A percentile compares a stretch with the other conserved stretches of the same genome.
Evolutionary conservation across 305 asterid genomes (phyloP).

Genomic region (Fraxinus ornus): DNA sequence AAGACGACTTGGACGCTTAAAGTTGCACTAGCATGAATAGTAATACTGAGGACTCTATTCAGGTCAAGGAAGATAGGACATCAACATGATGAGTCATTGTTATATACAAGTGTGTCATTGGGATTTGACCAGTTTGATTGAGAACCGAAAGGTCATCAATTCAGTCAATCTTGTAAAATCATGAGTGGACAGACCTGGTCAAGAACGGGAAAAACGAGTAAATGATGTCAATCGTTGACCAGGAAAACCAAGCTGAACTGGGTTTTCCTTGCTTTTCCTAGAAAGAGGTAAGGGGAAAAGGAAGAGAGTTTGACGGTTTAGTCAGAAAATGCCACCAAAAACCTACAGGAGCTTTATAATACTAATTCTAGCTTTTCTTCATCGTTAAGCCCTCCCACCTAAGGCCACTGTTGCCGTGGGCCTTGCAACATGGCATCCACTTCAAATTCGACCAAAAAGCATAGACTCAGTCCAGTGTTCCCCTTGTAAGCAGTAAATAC

Average conservation of each 20-base stretch:
- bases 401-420: not conserved
- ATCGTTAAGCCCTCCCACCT: not conserved
- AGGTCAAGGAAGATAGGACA: not conserved
- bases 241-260: not conserved
- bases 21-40: not conserved
- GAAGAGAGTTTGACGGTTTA: not conserved
- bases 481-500: not conserved
- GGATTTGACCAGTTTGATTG: not conserved
- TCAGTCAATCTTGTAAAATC: not conserved
- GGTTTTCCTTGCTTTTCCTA: not conserved
- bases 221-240: not conserved
- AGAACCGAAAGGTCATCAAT: not conserved
- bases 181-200: not conserved
- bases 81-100: not conserved
- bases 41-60: not conserved
- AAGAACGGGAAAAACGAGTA: not conserved
- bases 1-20: not conserved
- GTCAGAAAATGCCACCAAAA: not conserved
- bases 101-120: not conserved
- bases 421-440: not conserved
- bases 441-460: not conserved
- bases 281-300: not conserved
- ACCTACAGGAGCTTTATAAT: not conserved
- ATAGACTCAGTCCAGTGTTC: not conserved
- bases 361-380: not conserved